Evolutionary conservation across 1,284 basidiomycete genomes (phyloP).

Genomic region (Ganoderma resinaceum): DNA sequence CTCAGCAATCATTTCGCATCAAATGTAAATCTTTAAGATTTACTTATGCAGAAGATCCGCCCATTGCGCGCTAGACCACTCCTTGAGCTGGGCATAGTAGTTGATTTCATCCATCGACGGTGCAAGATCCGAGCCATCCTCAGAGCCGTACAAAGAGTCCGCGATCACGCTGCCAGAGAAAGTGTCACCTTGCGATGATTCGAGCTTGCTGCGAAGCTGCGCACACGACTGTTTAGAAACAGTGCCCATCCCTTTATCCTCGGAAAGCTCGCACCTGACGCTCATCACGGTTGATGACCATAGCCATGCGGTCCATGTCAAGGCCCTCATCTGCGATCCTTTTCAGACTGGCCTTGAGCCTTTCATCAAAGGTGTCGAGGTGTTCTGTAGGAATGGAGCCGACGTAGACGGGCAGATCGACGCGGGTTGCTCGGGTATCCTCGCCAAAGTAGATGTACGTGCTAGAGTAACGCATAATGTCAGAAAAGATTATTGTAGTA

Average conservation of each 20-base stretch:
- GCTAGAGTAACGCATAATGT: slow-evolving; percentile 42
- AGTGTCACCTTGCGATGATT: slow-evolving; percentile 79
- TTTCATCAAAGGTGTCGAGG: slow-evolving; percentile 75
- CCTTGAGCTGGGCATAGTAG: slow-evolving; percentile 70
- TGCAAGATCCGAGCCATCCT: slow-evolving; percentile 84
- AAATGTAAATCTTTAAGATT: slow-evolving; percentile 26
- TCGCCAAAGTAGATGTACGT: slow-evolving; percentile 89
- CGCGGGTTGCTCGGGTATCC: slow-evolving; percentile 77
- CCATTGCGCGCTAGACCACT: slow-evolving; percentile 87
- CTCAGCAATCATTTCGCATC: background rate
- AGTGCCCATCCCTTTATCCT: background rate
- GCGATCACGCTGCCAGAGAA: slow-evolving; percentile 79
- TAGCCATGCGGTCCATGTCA: slow-evolving; percentile 92
- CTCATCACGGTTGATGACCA: slow-evolving; percentile 89
- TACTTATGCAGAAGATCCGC: slow-evolving; percentile 80
- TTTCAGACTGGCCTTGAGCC: slow-evolving; percentile 75
- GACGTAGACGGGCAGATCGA: slow-evolving; percentile 81
- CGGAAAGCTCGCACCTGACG: slow-evolving; percentile 64
- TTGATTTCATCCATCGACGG: slow-evolving; percentile 82
- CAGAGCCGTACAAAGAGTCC: slow-evolving; percentile 90
- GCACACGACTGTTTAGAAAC: slow-evolving; percentile 9
- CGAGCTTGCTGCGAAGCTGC: slow-evolving; percentile 77
- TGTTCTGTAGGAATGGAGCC: slow-evolving; percentile 87
- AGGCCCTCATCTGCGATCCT: slow-evolving; percentile 81
- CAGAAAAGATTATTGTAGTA: background rate